Percentiles rank a stretch among this genome's conserved stretches.
phyloP scores from a whole-genome alignment of 441 rosid species.

The Corymbia citriodora region DNA sequence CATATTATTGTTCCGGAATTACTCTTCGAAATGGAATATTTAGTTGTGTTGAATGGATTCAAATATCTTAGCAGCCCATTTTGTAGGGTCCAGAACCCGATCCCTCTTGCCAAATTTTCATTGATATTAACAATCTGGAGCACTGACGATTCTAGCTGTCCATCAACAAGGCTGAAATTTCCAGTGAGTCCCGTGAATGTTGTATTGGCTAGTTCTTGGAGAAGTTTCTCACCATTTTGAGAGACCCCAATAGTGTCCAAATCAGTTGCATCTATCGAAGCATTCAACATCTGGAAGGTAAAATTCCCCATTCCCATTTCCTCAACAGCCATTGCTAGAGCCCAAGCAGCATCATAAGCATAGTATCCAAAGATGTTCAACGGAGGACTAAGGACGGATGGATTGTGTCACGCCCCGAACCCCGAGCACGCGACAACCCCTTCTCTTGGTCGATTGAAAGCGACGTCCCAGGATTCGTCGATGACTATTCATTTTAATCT shows the following conservation, averaged over 20 bases:
- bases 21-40: constrained; percentile 23
- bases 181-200: constrained; percentile 44
- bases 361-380: constrained; percentile 30
- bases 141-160: constrained; percentile 28
- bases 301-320: constrained; percentile 17
- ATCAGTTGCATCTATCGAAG: constrained; percentile 19
- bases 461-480: too few species aligned
- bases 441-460: too few species aligned
- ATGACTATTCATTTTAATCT: too few species aligned
- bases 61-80: constrained; percentile 31
- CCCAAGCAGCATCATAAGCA: constrained; percentile 55
- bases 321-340: constrained; percentile 56
- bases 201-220: constrained; percentile 14
- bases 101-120: constrained; percentile 17
- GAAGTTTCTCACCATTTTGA: constrained; percentile 28
- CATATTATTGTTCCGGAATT: constrained; percentile 39
- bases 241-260: constrained; percentile 41
- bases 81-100: constrained; percentile 50
- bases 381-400: not conserved
- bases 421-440: too few species aligned
- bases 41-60: not conserved
- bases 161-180: constrained; percentile 26
- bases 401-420: not conserved
- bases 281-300: constrained; percentile 8
- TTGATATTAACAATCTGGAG: constrained; percentile 41